These are phyloP conservation scores for Cymbopogon citratus DNA, from an alignment of 176 grass and related monocot genomes.

Conservation along the genomic window DNA sequence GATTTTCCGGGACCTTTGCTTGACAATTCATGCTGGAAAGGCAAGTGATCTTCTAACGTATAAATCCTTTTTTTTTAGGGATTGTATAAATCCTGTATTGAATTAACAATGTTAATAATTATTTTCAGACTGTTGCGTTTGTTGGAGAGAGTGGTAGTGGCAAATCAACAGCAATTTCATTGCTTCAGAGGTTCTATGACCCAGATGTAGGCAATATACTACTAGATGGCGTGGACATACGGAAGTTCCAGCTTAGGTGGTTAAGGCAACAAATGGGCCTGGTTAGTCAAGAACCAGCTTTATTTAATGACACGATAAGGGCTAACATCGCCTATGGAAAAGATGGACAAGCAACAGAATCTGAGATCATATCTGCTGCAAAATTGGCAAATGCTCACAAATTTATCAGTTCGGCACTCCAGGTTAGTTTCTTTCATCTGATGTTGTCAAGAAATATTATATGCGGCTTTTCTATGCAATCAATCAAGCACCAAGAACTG, in stretches of 20 bases:
- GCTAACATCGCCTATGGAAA: slow-evolving; percentile 95
- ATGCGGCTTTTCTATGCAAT: neutral
- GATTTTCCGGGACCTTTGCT: slow-evolving; percentile 88
- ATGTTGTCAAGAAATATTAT: neutral
- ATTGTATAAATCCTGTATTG: neutral
- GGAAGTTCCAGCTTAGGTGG: slow-evolving; percentile 88
- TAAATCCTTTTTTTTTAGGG: neutral
- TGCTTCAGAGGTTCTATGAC: slow-evolving; percentile 89
- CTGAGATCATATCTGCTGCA: slow-evolving; percentile 71
- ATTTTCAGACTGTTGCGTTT: slow-evolving; percentile 76
- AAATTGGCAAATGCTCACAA: slow-evolving; percentile 88
- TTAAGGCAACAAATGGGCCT: slow-evolving; percentile 94
- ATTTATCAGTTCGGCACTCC: slow-evolving; percentile 69
- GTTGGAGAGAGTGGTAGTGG: slow-evolving; percentile 97
- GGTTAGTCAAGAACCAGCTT: slow-evolving; percentile 90
- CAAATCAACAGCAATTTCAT: slow-evolving; percentile 85
- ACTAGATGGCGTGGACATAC: slow-evolving; percentile 84
- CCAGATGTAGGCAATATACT: slow-evolving; percentile 80
- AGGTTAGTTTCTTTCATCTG: slow-evolving; percentile 43
- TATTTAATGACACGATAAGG: slow-evolving; percentile 87
- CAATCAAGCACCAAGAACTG: neutral
- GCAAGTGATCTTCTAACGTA: slow-evolving; percentile 28
- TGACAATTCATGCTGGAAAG: slow-evolving; percentile 85
- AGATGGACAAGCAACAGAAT: slow-evolving; percentile 70
- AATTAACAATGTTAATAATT: slow-evolving; percentile 36